A percentile compares a stretch with the other conserved stretches of the same genome.
phyloP scores from a whole-genome alignment of 371 early-diverging fungal species.

The Rhizopus microsporus region DNA sequence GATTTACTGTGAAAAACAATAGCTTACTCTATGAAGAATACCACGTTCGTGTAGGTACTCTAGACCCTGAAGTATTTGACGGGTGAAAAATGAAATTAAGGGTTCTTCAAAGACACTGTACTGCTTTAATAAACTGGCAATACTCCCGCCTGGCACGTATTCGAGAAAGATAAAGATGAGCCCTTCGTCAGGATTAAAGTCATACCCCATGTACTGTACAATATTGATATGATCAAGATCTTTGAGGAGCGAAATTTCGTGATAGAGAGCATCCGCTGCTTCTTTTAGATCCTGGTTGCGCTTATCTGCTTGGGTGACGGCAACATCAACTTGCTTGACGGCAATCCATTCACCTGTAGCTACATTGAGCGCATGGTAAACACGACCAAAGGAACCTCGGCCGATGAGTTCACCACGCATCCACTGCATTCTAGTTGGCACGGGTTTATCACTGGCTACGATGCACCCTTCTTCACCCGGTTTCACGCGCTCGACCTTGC shows the following conservation, averaged over 20 bases:
- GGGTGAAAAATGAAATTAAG: slow-evolving; percentile 74
- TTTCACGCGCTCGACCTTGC: slow-evolving; percentile 50
- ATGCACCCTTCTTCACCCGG: slow-evolving; percentile 37
- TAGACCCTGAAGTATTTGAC: slow-evolving; percentile 89
- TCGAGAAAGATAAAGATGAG: slow-evolving; percentile 92
- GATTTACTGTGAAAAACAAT: too few relatives aligned
- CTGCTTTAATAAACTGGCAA: slow-evolving; percentile 73
- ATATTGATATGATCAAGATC: slow-evolving; percentile 89
- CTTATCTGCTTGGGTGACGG: slow-evolving; percentile 54
- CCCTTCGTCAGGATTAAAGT: slow-evolving; percentile 52
- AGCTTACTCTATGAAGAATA: slow-evolving; percentile 85
- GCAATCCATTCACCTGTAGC: slow-evolving; percentile 91
- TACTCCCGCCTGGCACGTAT: slow-evolving; percentile 96
- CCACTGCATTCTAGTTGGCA: slow-evolving; percentile 57
- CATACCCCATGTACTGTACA: slow-evolving; percentile 83
- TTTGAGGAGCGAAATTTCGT: slow-evolving; percentile 33
- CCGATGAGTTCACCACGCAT: slow-evolving; percentile 92
- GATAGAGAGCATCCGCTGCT: slow-evolving; percentile 28
- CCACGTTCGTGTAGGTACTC: slow-evolving; percentile 90
- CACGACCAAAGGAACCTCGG: slow-evolving; percentile 96
- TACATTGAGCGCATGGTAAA: slow-evolving; percentile 90
- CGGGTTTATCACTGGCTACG: slow-evolving; percentile 4
- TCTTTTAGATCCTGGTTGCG: slow-evolving; percentile 26
- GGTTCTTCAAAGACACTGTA: slow-evolving; percentile 79
- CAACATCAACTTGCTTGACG: slow-evolving; percentile 91